Evolutionary conservation across 2,329 filamentous ascomycete genomes (phyloP).

Genomic region (Exophiala xenobiotica): DNA sequence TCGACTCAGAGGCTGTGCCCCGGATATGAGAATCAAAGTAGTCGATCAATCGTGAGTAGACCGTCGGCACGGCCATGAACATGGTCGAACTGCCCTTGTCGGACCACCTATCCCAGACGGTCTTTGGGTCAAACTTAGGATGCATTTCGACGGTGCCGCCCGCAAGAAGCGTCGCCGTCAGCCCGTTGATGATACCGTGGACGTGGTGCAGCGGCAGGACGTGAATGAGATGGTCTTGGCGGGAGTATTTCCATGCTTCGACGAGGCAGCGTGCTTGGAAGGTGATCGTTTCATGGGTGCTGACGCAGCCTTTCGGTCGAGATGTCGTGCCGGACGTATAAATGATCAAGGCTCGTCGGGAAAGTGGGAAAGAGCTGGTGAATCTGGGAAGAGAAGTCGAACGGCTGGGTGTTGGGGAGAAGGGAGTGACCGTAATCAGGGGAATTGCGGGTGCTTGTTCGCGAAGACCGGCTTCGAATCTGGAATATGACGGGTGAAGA

Average conservation of each 20-base stretch:
- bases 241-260: slow-evolving; percentile 43
- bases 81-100: slow-evolving; percentile 42
- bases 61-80: slow-evolving; percentile 54
- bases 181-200: slow-evolving; percentile 52
- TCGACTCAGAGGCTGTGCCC: slow-evolving; percentile 35
- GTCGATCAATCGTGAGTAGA: slow-evolving; percentile 50
- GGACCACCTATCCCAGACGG: slow-evolving; percentile 50
- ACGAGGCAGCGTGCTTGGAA: slow-evolving; percentile 35
- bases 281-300: slow-evolving; percentile 43
- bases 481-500: slow-evolving; percentile 41
- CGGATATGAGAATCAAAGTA: slow-evolving; percentile 44
- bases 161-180: slow-evolving; percentile 47
- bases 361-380: slow-evolving; percentile 44
- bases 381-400: slow-evolving; percentile 36
- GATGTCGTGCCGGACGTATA: slow-evolving; percentile 33
- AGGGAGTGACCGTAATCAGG: slow-evolving; percentile 36
- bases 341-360: slow-evolving; percentile 30
- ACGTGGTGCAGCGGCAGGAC: slow-evolving; percentile 53
- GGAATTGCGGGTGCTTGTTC: slow-evolving; percentile 33
- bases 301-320: slow-evolving; percentile 38
- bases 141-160: slow-evolving; percentile 52
- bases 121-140: slow-evolving; percentile 43
- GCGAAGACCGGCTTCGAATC: slow-evolving; percentile 36
- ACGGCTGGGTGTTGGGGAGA: slow-evolving; percentile 24
- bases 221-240: slow-evolving; percentile 49